Evolutionary conservation across 805 yeast species (phyloP).

Genomic region (Monosporozyma aerobia): DNA sequence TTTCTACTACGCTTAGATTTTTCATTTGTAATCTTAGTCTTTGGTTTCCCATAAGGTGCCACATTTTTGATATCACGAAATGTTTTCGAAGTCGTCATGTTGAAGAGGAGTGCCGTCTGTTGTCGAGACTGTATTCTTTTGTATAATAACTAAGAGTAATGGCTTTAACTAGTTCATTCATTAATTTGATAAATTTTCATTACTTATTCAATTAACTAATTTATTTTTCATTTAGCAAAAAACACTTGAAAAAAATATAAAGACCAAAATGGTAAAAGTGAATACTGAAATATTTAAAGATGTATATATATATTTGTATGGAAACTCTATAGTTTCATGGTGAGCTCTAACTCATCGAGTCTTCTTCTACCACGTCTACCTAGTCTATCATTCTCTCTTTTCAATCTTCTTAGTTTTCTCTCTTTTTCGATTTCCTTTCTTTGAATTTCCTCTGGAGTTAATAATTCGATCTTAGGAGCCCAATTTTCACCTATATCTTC

Average conservation of each 20-base stretch:
- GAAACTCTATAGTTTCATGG: conserved; percentile 3
- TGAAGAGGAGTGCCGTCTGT: neutral
- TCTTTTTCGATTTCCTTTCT: conserved; percentile 92
- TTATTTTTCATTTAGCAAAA: neutral
- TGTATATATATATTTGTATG: neutral
- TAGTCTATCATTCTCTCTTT: conserved; percentile 69
- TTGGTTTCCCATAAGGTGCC: conserved; percentile 7
- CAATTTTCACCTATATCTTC: conserved; percentile 73
- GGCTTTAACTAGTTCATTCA: too few relatives aligned
- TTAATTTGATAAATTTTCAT: neutral
- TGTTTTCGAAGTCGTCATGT: conserved; percentile 2
- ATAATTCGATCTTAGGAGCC: conserved; percentile 79
- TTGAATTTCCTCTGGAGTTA: conserved; percentile 89
- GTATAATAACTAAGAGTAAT: too few relatives aligned
- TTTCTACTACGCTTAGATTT: neutral
- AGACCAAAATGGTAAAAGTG: neutral
- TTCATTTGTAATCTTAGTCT: conserved; percentile 1
- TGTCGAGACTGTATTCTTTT: neutral
- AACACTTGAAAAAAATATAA: neutral
- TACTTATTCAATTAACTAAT: neutral
- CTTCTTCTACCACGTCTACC: conserved; percentile 36
- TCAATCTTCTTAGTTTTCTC: conserved; percentile 80
- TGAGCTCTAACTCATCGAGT: conserved; percentile 37
- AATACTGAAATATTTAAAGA: neutral
- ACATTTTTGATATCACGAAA: conserved; percentile 5